Evolutionary conservation across 805 yeast genomes (phyloP), one percentile per base, ranked within the genome.

Genomic region (Komagataella pseudopastoris): DNA sequence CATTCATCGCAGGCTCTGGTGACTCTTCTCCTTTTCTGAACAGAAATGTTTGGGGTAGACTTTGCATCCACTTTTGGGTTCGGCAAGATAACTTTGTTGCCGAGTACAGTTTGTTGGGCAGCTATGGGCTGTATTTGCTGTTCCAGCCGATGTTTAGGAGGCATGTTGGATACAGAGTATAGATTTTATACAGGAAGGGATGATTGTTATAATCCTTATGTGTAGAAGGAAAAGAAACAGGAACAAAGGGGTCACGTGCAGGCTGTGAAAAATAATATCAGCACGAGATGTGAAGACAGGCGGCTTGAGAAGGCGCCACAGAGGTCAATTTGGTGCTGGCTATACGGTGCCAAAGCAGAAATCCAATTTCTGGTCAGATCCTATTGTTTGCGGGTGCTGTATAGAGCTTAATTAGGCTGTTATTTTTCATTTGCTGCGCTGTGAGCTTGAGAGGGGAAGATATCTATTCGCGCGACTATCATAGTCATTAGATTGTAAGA

Each of bases 1-100:
- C 93, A 85, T 56, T 77, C 80, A 58, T 81, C 85, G 60, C 93
- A 85, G 2, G 93, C 93, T 51, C 87, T 67, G 1, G 85, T 77
- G 44, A 83, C 90, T 52, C 90, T 67, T 57, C 79, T 70, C 36
- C 87, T 69, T 59, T 81, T 82, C 51, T 67, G 72, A 12, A 51
- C 45, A 54, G 47, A 23, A 22, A 22, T 23, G 47, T 45, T 45
- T 14, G 47, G 47, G 22, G 47, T 30, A 30, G 39, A 30, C 14
- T 30, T 30, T 30, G 39, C 12, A 30, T 30, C 39, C 5, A 30
- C 39, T 30, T 30, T 30, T 30, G 39, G 39, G 14, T 30, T 30
- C 39, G 39, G 39, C 39, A 30, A 10, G 5, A 30, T 30, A 30
- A 30, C 39, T 14, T 30, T 30, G 14, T 30, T 30, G 14, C 39